Percentiles rank a stretch among this genome's conserved stretches.
Conservation (phyloP, 208 protist genomes). For the Acanthamoeba royreba region DNA sequence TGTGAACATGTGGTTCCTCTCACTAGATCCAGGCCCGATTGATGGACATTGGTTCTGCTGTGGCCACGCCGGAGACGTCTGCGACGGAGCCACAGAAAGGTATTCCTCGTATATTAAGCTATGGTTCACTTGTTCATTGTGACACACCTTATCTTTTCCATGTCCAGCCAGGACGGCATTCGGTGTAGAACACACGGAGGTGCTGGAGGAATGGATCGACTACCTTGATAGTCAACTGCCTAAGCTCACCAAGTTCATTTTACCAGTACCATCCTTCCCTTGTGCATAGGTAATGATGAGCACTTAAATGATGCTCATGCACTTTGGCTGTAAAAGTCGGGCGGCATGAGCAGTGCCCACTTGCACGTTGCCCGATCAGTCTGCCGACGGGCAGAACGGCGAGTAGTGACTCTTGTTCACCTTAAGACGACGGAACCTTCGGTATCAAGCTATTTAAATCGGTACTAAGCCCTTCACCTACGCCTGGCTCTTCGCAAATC, state of each 20-base stretch:
- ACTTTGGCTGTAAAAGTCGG: not conserved
- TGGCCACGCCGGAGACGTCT: conserved; percentile 55
- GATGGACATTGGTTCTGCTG: conserved; percentile 61
- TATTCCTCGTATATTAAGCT: too few relatives aligned
- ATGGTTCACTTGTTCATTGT: too few relatives aligned
- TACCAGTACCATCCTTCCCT: not conserved
- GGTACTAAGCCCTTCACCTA: not conserved
- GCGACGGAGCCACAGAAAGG: not conserved
- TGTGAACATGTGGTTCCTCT: not conserved
- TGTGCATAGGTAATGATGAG: not conserved
- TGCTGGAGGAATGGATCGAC: conserved; percentile 20
- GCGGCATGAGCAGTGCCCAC: conserved; percentile 8
- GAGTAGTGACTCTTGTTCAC: not conserved
- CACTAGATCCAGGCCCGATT: conserved; percentile 57
- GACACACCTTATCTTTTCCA: too few relatives aligned
- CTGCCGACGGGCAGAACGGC: not conserved
- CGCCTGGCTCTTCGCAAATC: not conserved
- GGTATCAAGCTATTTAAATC: not conserved
- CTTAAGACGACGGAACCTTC: not conserved
- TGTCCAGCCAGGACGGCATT: not conserved
- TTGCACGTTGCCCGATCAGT: not conserved
- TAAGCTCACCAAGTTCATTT: conserved; percentile 29
- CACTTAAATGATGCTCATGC: not conserved
- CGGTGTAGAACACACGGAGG: not conserved
- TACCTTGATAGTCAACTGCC: not conserved